Evolutionary conservation across 2,329 filamentous ascomycete genomes (phyloP).

Genomic region (Xylaria sp.): DNA sequence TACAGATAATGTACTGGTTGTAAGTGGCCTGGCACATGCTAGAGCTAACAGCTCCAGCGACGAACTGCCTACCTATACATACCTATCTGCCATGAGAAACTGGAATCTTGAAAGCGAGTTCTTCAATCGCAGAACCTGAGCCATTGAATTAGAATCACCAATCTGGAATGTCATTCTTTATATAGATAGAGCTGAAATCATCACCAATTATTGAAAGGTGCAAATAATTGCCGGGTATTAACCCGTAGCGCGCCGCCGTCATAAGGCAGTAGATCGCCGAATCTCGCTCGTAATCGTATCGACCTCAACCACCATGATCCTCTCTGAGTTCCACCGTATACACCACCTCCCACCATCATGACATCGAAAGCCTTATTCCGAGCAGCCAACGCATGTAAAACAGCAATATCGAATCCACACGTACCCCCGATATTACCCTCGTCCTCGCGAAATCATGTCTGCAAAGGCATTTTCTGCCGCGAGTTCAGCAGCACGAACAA

Average conservation of each 20-base stretch:
- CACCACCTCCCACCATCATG: conserved; percentile 16
- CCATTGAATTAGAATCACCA: background rate
- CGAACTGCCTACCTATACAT: too few relatives aligned
- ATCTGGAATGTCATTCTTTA: background rate
- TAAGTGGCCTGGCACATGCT: too few relatives aligned
- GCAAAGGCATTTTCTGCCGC: conserved; percentile 6
- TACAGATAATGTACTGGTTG: background rate
- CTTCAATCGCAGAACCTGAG: too few relatives aligned
- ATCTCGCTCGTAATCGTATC: background rate
- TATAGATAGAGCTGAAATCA: background rate
- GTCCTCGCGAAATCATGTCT: background rate
- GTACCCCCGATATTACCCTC: too few relatives aligned
- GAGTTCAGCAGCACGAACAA: conserved; percentile 50
- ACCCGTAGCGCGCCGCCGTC: background rate
- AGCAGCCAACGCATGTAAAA: background rate
- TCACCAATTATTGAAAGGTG: background rate
- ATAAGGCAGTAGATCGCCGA: background rate
- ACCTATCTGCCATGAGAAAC: too few relatives aligned
- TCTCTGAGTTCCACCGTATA: background rate
- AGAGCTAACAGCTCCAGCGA: too few relatives aligned
- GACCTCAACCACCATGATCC: conserved; percentile 11
- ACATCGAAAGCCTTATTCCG: conserved; percentile 18
- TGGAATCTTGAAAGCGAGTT: too few relatives aligned
- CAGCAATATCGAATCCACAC: background rate
- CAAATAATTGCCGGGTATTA: background rate